These are phyloP conservation scores for Tremella fuciformis DNA, from an alignment of 768 basidiomycete genomes.

Conservation along the genomic window DNA sequence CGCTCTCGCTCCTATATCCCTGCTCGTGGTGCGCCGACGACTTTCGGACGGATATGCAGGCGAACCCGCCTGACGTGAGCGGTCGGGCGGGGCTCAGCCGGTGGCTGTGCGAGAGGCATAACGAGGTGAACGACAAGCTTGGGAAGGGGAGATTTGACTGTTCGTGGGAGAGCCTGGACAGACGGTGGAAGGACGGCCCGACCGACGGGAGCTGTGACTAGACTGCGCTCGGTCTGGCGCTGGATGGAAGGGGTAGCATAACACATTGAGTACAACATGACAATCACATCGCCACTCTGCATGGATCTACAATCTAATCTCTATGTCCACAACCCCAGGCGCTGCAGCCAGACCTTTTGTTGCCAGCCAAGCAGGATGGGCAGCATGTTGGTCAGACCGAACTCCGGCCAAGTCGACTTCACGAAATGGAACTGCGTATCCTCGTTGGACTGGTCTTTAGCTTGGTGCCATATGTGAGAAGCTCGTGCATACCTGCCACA, in stretches of 20 bases:
- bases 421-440: constrained; percentile 84
- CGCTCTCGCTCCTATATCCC: constrained; percentile 81
- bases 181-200: constrained; percentile 91
- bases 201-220: constrained; percentile 83
- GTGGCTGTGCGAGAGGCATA: constrained; percentile 91
- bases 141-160: constrained; percentile 85
- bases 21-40: constrained; percentile 81
- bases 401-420: constrained; percentile 85
- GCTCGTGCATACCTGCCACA: constrained; percentile 78
- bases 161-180: constrained; percentile 61
- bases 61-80: constrained; percentile 73
- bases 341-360: constrained; percentile 62
- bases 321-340: constrained; percentile 17
- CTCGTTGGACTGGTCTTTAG: constrained; percentile 63
- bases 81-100: constrained; percentile 65
- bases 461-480: not conserved
- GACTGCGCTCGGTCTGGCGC: not conserved
- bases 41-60: constrained; percentile 67
- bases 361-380: constrained; percentile 88
- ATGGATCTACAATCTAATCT: constrained; percentile 4
- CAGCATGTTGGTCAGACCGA: constrained; percentile 78
- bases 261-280: not conserved
- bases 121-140: constrained; percentile 81
- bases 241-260: constrained; percentile 6
- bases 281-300: not conserved